Evolutionary conservation across 140 eudicot genomes (phyloP).

Genomic region (Senecio squalidus): DNA sequence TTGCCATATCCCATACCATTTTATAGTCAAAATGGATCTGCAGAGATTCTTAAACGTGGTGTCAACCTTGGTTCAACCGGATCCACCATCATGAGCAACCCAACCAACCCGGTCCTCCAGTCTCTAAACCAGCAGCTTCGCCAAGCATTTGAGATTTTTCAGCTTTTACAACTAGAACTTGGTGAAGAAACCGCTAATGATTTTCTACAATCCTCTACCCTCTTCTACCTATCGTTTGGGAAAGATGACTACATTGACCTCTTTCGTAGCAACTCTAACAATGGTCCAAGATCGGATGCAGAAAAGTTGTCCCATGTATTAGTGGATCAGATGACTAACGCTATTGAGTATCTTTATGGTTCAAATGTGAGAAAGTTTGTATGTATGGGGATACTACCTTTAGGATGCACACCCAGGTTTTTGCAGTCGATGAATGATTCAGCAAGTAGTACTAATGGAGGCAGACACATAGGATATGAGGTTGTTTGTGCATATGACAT

Average conservation of each 20-base stretch:
- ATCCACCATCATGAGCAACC: constrained; percentile 52
- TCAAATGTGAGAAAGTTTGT: constrained; percentile 54
- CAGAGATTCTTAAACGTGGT: constrained; percentile 35
- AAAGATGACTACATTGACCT: constrained; percentile 58
- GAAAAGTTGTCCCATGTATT: constrained; percentile 24
- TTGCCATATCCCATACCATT: constrained; percentile 44
- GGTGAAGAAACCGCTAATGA: constrained; percentile 39
- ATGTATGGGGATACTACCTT: constrained; percentile 52
- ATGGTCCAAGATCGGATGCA: neutral
- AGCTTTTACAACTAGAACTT: constrained; percentile 56
- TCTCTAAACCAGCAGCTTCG: constrained; percentile 74
- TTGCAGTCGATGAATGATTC: constrained; percentile 4
- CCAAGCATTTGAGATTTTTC: constrained; percentile 56
- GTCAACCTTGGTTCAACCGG: constrained; percentile 59
- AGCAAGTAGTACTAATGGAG: neutral
- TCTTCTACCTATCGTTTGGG: constrained; percentile 74
- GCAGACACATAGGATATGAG: neutral
- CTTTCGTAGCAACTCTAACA: constrained; percentile 26
- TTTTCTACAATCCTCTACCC: constrained; percentile 41
- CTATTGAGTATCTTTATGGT: constrained; percentile 46
- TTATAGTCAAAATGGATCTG: constrained; percentile 59
- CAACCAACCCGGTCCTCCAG: constrained; percentile 39
- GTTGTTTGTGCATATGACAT: constrained; percentile 43
- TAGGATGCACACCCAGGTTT: constrained; percentile 69
- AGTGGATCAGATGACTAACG: constrained; percentile 53